Percentiles rank a stretch among this genome's conserved stretches.
These are phyloP conservation scores for Plectosphaerella cucumerina DNA, from an alignment of 2,329 filamentous ascomycete genomes.

Conservation along the genomic window DNA sequence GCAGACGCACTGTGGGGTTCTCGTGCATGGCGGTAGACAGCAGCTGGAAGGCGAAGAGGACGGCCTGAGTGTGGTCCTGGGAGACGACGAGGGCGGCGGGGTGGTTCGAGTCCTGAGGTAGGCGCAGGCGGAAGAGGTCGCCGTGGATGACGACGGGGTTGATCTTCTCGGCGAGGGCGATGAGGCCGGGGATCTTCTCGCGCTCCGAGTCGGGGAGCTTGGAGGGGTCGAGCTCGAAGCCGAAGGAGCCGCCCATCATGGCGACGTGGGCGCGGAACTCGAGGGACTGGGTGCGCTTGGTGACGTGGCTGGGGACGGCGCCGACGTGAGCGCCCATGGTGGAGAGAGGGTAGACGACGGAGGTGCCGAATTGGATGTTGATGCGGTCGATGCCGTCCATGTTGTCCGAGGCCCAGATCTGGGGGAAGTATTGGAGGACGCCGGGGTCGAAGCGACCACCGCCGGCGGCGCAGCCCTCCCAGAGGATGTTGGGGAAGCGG, in stretches of 20 bases:
- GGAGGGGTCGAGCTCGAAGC: constrained; percentile 57
- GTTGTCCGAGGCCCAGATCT: constrained; percentile 63
- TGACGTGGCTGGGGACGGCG: constrained; percentile 55
- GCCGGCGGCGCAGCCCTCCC: constrained; percentile 63
- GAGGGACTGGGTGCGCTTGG: constrained; percentile 50
- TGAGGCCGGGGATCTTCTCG: constrained; percentile 46
- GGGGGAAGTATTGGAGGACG: constrained; percentile 60
- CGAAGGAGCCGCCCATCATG: constrained; percentile 66
- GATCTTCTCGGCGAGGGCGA: constrained; percentile 49
- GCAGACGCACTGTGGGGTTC: constrained; percentile 46
- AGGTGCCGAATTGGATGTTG: constrained; percentile 60
- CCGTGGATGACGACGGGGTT: constrained; percentile 57
- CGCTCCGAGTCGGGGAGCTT: constrained; percentile 47
- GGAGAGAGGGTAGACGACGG: constrained; percentile 56
- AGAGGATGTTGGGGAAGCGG: constrained; percentile 57
- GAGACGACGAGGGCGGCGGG: constrained; percentile 58
- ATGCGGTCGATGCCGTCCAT: constrained; percentile 60
- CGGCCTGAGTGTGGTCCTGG: constrained; percentile 41
- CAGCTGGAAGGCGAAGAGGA: constrained; percentile 60
- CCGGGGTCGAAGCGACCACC: constrained; percentile 62
- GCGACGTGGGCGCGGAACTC: constrained; percentile 61
- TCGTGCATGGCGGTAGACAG: constrained; percentile 47
- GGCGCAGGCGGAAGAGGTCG: constrained; percentile 53
- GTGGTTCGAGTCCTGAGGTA: constrained; percentile 57
- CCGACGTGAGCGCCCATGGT: constrained; percentile 65